Base-by-base conservation (phyloP, 441 rosid species). In the Adansonia rubrostipa region DNA sequence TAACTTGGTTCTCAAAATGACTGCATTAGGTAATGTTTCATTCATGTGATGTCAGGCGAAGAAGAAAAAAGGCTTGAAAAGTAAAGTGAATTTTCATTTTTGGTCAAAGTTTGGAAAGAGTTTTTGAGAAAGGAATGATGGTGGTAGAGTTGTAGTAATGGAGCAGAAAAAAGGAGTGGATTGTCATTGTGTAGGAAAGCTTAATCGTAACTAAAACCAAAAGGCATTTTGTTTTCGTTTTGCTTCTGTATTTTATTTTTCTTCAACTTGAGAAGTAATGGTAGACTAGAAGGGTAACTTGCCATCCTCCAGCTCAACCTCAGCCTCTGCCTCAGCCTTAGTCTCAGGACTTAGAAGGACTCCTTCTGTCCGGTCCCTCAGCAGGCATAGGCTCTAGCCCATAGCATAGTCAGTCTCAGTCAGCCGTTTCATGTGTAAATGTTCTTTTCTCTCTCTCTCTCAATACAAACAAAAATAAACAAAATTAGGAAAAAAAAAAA, bases 181-280 rank as follows among this genome's bases (percentile, higher is more conserved):
- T 28, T 28, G 33, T 28, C 33, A 69, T 70, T 80, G 71, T 62
- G 69, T 42, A 72, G 62, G 67, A 53, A 77, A 70, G 78, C 80
- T 60, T 20, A 81, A 78, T 20, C 81, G 70, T 77, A 76, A 73
- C 80, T 44, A 66, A 8, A 67, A 79, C 84, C 33, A 2, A 28
- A 28, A 28, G 33, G 78, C 68, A 61, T 81, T 76, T 76, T 71
- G 36, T 20, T 20, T 28, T 28, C 2, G 33, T 2, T 28, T 28
- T 28, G 33, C 33, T 28, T 28, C 33, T 28, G 33, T 28, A 2
- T 28, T 28, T 28, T 28, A 1, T 28, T 28, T 28, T 28, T 28
- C 33, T 28, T 28, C 33, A 28, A 28, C 33, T 28, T 28, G 33
- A 28, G 33, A 28, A 28, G 33, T 28, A 28, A 28, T 28, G 33